Conservation (phyloP, 75 land plant genomes). For the Selaginella moellendorffii region DNA sequence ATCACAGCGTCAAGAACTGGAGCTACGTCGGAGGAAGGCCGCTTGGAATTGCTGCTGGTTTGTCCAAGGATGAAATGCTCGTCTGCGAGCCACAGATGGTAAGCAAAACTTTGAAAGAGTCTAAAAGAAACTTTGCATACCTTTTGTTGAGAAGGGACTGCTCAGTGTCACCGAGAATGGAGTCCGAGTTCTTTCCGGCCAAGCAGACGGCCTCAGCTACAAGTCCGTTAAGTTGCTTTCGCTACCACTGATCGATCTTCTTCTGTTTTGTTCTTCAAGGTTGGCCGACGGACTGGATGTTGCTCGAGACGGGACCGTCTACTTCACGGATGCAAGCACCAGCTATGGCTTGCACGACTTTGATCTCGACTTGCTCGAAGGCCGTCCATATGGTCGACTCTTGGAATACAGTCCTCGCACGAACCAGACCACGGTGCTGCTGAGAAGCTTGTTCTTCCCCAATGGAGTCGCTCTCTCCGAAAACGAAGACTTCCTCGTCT, state of each 20-base stretch:
- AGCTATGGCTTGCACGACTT: slow-evolving; percentile 23
- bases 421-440: slow-evolving; percentile 35
- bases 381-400: slow-evolving; percentile 52
- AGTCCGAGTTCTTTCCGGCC: slow-evolving; percentile 24
- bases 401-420: slow-evolving; percentile 52
- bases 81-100: slow-evolving; percentile 48
- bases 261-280: slow-evolving; percentile 20
- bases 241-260: too few relatives aligned
- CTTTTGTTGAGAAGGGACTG: slow-evolving; percentile 35
- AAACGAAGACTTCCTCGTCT: slow-evolving; percentile 58
- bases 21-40: slow-evolving; percentile 20
- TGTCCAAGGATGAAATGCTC: slow-evolving; percentile 28
- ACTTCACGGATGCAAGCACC: slow-evolving; percentile 31
- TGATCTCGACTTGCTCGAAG: slow-evolving; percentile 47
- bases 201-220: slow-evolving; percentile 37
- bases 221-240: slow-evolving; percentile 26
- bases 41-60: slow-evolving; percentile 35
- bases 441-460: slow-evolving; percentile 50
- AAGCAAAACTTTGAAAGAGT: not conserved
- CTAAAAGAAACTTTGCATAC: not conserved
- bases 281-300: slow-evolving; percentile 53
- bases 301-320: slow-evolving; percentile 22
- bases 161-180: slow-evolving; percentile 34
- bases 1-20: slow-evolving; percentile 47
- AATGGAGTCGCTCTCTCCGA: slow-evolving; percentile 72